phyloP scores from a whole-genome alignment of 495 filamentous ascomycete species.

The Hypoxylon crocopeplum region DNA sequence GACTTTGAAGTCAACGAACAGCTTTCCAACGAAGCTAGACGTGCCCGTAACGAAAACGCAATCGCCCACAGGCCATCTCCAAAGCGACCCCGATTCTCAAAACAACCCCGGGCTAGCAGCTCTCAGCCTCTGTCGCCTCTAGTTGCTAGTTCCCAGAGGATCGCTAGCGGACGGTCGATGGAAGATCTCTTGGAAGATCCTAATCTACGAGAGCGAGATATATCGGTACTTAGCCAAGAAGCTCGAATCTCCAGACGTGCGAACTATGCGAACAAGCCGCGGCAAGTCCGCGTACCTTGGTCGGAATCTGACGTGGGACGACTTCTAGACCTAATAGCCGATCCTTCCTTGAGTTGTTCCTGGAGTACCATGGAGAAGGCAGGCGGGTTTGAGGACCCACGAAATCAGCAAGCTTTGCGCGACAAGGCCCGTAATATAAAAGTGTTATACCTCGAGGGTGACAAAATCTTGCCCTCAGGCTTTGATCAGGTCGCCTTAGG shows the following conservation, averaged over 20 bases:
- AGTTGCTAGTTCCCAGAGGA: not conserved
- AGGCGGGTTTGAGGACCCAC: slow-evolving; percentile 47
- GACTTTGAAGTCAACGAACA: slow-evolving; percentile 42
- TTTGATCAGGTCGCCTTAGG: slow-evolving; percentile 59
- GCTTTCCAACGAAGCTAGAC: slow-evolving; percentile 19
- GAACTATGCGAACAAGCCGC: slow-evolving; percentile 19
- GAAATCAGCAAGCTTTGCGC: slow-evolving; percentile 68
- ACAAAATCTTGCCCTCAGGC: slow-evolving; percentile 48
- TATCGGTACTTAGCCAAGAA: slow-evolving; percentile 27
- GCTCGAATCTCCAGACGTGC: slow-evolving; percentile 30
- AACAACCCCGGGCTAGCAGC: not conserved
- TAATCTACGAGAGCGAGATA: slow-evolving; percentile 30
- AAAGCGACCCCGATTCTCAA: slow-evolving; percentile 7
- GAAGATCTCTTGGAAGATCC: slow-evolving; percentile 5
- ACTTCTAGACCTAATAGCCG: slow-evolving; percentile 55
- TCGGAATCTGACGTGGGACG: slow-evolving; percentile 51
- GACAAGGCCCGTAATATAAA: slow-evolving; percentile 73
- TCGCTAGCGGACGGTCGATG: not conserved
- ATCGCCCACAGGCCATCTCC: not conserved
- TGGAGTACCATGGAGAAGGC: slow-evolving; percentile 60
- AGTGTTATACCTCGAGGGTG: slow-evolving; percentile 61
- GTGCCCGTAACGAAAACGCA: not conserved
- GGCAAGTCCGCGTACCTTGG: slow-evolving; percentile 57
- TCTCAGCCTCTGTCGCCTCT: not conserved
- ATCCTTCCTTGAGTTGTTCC: slow-evolving; percentile 55